These are phyloP conservation scores for Yarrowia sp. DNA, from an alignment of 805 yeast genomes.

Conservation along the genomic window DNA sequence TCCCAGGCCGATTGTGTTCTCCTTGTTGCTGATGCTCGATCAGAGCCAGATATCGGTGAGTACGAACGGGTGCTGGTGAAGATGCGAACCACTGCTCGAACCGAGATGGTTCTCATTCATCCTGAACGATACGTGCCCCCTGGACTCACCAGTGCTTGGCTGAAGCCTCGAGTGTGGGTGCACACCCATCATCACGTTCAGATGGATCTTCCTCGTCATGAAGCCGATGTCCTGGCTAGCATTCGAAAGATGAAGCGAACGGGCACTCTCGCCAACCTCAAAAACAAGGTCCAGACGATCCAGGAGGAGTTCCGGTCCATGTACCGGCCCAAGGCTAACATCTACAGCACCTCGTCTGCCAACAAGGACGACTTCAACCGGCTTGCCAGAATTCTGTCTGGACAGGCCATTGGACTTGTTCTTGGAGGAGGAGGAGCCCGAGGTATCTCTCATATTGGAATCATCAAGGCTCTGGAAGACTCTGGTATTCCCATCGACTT, in stretches of 20 bases:
- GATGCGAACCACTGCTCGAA: conserved; percentile 81
- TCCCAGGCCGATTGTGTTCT: conserved; percentile 96
- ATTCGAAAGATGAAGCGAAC: conserved; percentile 40
- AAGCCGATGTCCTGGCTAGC: conserved; percentile 43
- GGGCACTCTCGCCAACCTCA: conserved; percentile 45
- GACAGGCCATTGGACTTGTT: conserved; percentile 92
- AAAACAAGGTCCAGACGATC: conserved; percentile 48
- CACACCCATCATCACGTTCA: conserved; percentile 92
- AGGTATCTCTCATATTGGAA: conserved; percentile 91
- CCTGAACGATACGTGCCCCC: conserved; percentile 82
- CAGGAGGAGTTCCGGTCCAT: conserved; percentile 49
- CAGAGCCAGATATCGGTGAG: conserved; percentile 79
- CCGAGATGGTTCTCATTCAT: conserved; percentile 84
- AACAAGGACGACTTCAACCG: conserved; percentile 84
- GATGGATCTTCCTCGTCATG: conserved; percentile 52
- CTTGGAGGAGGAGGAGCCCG: conserved; percentile 98
- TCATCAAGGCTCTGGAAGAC: conserved; percentile 87
- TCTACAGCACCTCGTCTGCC: conserved; percentile 51
- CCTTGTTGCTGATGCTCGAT: conserved; percentile 81
- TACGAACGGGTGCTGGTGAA: conserved; percentile 79
- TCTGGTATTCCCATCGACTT: conserved; percentile 92
- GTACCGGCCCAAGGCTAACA: conserved; percentile 45
- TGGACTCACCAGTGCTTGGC: conserved; percentile 85
- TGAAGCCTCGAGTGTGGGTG: conserved; percentile 86
- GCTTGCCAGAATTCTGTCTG: conserved; percentile 86